A percentile compares a stretch with the other conserved stretches of the same genome.
Conservation (phyloP, 164 flowering plant species). For the Kingdonia uniflora region DNA sequence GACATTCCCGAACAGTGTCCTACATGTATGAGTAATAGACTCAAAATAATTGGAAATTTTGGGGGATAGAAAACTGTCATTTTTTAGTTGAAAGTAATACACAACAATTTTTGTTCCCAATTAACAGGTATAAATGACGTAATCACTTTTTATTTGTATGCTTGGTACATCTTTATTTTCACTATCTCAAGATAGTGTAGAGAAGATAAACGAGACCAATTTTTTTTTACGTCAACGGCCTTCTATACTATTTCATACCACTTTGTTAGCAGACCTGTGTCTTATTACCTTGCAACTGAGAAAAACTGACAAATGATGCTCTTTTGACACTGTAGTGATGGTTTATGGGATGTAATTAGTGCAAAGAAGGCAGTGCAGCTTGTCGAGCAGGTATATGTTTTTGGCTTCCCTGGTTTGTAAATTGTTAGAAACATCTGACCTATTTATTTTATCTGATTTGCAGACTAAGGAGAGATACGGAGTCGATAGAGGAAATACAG, state of each 20-base stretch:
- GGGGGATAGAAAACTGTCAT: no score
- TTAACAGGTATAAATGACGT: not conserved
- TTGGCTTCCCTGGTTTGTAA: not conserved
- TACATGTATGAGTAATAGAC: no score
- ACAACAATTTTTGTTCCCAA: not conserved
- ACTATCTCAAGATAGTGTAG: no score
- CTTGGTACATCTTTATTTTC: no score
- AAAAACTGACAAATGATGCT: slow-evolving; percentile 3
- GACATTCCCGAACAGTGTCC: no score
- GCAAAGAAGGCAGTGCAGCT: slow-evolving; percentile 69
- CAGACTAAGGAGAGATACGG: slow-evolving; percentile 49
- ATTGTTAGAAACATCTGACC: not conserved
- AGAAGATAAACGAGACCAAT: no score
- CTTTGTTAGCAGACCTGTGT: no score
- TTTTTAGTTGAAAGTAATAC: no score
- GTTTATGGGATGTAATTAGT: slow-evolving; percentile 93
- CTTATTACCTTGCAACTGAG: not conserved
- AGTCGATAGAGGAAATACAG: slow-evolving; percentile 30
- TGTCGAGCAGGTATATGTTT: slow-evolving; percentile 50
- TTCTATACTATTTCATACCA: no score
- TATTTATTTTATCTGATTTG: slow-evolving; percentile 1
- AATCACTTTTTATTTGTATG: no score
- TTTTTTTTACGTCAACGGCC: not conserved
- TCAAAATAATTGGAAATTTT: no score
- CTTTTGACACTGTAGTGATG: slow-evolving; percentile 54